Evolutionary conservation across 2,329 filamentous ascomycete genomes (phyloP).

Genomic region (Berkeleyomyces basicola): DNA sequence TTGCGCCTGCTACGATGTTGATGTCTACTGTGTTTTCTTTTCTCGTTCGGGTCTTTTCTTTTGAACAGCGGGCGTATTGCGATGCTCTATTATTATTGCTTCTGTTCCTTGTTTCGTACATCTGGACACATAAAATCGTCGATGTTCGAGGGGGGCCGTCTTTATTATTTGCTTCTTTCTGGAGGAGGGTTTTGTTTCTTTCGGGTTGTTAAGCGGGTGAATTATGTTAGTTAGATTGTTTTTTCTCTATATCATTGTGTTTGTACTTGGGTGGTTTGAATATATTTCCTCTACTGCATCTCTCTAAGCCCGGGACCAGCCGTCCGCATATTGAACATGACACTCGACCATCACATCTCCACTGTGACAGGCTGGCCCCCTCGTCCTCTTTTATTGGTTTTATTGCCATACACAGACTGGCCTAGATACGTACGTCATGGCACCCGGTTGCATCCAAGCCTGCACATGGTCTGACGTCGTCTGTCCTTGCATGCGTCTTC

Average conservation of each 20-base stretch:
- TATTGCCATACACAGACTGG: neutral
- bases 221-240: neutral
- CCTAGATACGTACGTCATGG: too few species aligned
- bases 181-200: neutral
- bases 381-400: neutral
- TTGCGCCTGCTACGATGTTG: conserved; percentile 3
- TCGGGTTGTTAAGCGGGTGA: neutral
- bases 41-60: conserved; percentile 1
- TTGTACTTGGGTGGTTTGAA: neutral
- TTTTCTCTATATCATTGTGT: neutral
- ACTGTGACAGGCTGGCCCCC: too few species aligned
- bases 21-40: neutral
- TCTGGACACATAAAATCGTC: neutral
- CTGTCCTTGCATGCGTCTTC: neutral
- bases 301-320: too few species aligned
- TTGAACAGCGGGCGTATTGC: neutral
- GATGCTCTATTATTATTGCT: neutral
- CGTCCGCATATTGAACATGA: too few species aligned
- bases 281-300: neutral
- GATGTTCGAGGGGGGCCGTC: neutral
- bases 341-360: too few species aligned
- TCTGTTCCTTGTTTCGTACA: conserved; percentile 1
- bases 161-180: neutral
- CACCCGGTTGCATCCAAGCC: neutral
- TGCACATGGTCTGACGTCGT: neutral